Base-by-base conservation (phyloP, 1,284 basidiomycete species). In the Jaminaea rosea region DNA sequence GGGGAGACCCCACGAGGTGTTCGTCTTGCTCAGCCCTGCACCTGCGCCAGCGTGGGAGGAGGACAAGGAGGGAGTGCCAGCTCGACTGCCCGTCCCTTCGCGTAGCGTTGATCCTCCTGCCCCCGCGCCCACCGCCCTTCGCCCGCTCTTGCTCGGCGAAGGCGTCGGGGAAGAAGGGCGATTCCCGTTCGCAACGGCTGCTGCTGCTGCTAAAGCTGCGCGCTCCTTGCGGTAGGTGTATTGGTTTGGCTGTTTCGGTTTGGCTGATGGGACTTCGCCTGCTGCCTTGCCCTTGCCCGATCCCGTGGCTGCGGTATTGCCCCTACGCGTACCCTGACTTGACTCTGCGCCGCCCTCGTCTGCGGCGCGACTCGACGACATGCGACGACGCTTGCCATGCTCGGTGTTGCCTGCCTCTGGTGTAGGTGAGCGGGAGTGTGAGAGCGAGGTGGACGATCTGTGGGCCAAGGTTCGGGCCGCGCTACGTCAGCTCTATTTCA, bases 1-100 rank as follows among this genome's bases (percentile, higher is more conserved):
- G 8, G 93, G 93, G 44, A 98, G 78, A 55, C 84, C 82, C 91
- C 90, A 96, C 42, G 85, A 84, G 44, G 84, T 83, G 72, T 83
- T 82, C 8, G 87, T 78, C 26, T 83, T 80, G 67, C 85, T 46
- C 17, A 41, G 11, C 24, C 51, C 27, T 8, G 37, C 24, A 11
- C 15, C 21, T 4, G 17, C n/a, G 21, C n/a, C 29, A 29, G 49
- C 42, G 17, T 64, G 56, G 3, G 64, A 61, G 26, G n/a, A n/a
- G n/a, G n/a, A n/a, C n/a, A n/a, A n/a, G n/a, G 53, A 53, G 24
- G 67, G 67, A 9, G 65, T 66, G 36, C 58, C 60, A 0, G 52
- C 50, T 6, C 62, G 69, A 48, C 61, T 63, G 37, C 19, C 27
- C 2, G 17, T 21, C 4, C 24, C 44, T n/a, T 44, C 52, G 26